phyloP scores from a whole-genome alignment of 1,284 basidiomycete genomes.

The Wallemia hederae region DNA sequence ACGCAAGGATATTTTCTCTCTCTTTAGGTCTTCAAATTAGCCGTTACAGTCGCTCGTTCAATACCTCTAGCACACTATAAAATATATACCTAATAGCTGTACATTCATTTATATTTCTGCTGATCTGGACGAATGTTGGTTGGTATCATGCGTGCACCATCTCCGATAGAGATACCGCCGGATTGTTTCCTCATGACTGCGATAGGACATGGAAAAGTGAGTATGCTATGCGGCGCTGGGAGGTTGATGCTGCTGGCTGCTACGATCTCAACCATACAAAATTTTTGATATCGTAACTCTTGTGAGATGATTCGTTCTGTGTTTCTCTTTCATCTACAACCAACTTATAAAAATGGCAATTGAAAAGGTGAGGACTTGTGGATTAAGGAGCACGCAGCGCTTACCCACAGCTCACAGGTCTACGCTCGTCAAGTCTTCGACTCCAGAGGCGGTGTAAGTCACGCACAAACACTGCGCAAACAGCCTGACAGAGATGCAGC shows the following conservation, averaged over 20 bases:
- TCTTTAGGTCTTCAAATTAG: not conserved
- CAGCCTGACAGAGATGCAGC: slow-evolving; percentile 24
- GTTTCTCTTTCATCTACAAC: not conserved
- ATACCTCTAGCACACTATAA: too few relatives aligned
- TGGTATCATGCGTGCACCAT: not conserved
- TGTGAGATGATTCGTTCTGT: not conserved
- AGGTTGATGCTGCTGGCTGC: not conserved
- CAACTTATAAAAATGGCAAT: not conserved
- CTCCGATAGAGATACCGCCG: not conserved
- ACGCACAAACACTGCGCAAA: not conserved
- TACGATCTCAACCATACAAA: too few relatives aligned
- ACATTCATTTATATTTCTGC: too few relatives aligned
- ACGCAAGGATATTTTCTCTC: not conserved
- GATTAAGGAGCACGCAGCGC: not conserved
- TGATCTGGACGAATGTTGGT: too few relatives aligned
- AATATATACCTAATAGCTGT: too few relatives aligned
- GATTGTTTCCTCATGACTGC: not conserved
- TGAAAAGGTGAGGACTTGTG: not conserved
- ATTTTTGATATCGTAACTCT: too few relatives aligned
- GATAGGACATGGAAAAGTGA: not conserved
- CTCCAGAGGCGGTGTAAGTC: slow-evolving; percentile 33
- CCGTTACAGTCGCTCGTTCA: not conserved
- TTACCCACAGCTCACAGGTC: slow-evolving; percentile 14
- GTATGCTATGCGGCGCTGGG: too few relatives aligned
- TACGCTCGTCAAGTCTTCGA: slow-evolving; percentile 86